Percentiles rank a stretch among this genome's conserved stretches.
phyloP scores from a whole-genome alignment of 768 basidiomycete species.

The Dictyophora rubrovolvata region DNA sequence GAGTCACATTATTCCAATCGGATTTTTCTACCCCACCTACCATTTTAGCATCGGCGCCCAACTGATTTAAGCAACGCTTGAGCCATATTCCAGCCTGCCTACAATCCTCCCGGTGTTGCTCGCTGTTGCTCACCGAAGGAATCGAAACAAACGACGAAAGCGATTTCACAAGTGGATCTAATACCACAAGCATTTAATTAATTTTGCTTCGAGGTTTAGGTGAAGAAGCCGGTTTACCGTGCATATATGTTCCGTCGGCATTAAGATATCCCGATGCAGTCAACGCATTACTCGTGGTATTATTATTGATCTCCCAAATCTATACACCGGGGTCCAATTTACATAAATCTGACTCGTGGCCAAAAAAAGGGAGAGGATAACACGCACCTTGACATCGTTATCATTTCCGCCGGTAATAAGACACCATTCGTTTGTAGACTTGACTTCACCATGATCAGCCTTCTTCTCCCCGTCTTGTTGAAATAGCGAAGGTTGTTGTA shows the following conservation, averaged over 20 bases:
- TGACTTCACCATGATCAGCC: slow-evolving; percentile 68
- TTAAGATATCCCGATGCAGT: neutral
- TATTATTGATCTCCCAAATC: slow-evolving; percentile 30
- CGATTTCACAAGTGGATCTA: slow-evolving; percentile 70
- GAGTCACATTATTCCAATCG: neutral
- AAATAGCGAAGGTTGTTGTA: slow-evolving; percentile 13
- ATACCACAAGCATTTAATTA: neutral
- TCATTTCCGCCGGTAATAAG: slow-evolving; percentile 12
- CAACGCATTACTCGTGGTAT: slow-evolving; percentile 11
- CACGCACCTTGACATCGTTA: slow-evolving; percentile 7
- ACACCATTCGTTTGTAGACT: slow-evolving; percentile 54
- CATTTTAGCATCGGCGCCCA: slow-evolving; percentile 75
- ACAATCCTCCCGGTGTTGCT: slow-evolving; percentile 71
- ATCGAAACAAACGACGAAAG: slow-evolving; percentile 81
- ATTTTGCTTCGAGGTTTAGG: neutral
- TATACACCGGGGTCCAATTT: slow-evolving; percentile 11
- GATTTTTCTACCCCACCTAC: slow-evolving; percentile 25
- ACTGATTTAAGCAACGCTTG: slow-evolving; percentile 75
- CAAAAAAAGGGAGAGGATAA: neutral
- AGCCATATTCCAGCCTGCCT: slow-evolving; percentile 91
- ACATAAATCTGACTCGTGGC: neutral
- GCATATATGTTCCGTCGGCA: neutral
- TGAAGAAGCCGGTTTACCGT: neutral
- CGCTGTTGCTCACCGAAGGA: slow-evolving; percentile 69
- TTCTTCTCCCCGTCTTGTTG: slow-evolving; percentile 16